phyloP scores from a whole-genome alignment of 345 rosid genomes.

The Salix dunnii region DNA sequence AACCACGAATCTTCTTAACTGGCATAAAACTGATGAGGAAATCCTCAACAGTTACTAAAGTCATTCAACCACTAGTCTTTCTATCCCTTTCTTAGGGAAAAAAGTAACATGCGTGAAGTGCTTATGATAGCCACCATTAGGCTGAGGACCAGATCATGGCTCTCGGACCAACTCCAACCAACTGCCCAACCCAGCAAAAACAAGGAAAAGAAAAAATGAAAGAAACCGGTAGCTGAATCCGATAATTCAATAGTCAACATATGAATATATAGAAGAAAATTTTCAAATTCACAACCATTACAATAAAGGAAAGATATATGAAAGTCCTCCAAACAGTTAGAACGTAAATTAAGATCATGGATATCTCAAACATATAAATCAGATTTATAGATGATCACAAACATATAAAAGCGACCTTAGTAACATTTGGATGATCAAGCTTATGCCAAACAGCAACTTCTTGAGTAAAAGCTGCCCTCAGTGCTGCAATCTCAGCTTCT shows the following conservation, averaged over 20 bases:
- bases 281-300: neutral
- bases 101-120: neutral
- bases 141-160: neutral
- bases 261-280: neutral
- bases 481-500: slow-evolving; percentile 76
- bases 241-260: neutral
- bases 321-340: neutral
- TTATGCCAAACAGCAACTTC: slow-evolving; percentile 99
- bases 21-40: neutral
- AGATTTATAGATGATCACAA: neutral
- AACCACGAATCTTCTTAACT: neutral
- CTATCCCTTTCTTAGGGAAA: neutral
- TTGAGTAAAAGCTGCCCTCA: slow-evolving; percentile 82
- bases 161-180: neutral
- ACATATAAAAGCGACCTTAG: slow-evolving; percentile 52
- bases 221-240: neutral
- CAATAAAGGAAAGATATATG: neutral
- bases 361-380: neutral
- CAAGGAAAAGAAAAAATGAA: neutral
- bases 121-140: neutral
- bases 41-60: neutral
- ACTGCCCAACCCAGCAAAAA: neutral
- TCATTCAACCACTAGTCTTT: neutral
- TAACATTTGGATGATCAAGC: slow-evolving; percentile 95
- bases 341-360: neutral